Conservation (phyloP, 306 rosid species). For the Vicia sativa region DNA sequence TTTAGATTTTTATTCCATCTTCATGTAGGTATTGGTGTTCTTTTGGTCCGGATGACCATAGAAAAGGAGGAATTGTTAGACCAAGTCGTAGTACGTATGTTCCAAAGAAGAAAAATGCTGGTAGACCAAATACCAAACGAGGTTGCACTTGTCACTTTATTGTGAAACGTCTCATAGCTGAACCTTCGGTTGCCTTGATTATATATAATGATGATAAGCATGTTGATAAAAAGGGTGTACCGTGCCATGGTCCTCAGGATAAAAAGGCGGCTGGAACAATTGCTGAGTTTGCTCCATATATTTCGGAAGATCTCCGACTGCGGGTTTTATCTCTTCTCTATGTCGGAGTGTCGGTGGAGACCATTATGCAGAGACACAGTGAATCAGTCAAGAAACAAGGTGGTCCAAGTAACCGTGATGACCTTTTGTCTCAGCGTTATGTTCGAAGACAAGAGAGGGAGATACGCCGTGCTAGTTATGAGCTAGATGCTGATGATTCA, state of each 20-base stretch:
- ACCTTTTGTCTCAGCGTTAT: conserved; percentile 83
- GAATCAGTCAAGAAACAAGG: conserved; percentile 87
- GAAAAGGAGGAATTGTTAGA: conserved; percentile 75
- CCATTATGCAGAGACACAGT: conserved; percentile 92
- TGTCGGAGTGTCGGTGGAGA: conserved; percentile 93
- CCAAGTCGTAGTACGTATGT: conserved; percentile 79
- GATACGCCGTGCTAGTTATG: conserved; percentile 77
- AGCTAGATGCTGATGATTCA: conserved; percentile 76
- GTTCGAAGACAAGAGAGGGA: conserved; percentile 91
- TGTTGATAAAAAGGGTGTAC: conserved; percentile 82
- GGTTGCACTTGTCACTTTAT: conserved; percentile 95
- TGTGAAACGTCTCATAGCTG: conserved; percentile 83
- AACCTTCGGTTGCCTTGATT: conserved; percentile 84
- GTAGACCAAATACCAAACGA: conserved; percentile 88
- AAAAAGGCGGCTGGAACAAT: conserved; percentile 80
- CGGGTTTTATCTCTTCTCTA: conserved; percentile 77
- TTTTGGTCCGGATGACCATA: conserved; percentile 94
- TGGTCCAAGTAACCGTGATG: conserved; percentile 91
- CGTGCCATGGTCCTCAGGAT: conserved; percentile 96
- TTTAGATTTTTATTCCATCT: conserved; percentile 30
- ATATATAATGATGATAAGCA: conserved; percentile 81
- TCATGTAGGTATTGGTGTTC: conserved; percentile 92
- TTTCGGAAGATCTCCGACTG: conserved; percentile 85
- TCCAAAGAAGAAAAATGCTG: conserved; percentile 86
- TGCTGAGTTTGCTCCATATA: conserved; percentile 93